Evolutionary conservation across 2,329 filamentous ascomycete species (phyloP).

Genomic region (Phialemonium atrogriseum): DNA sequence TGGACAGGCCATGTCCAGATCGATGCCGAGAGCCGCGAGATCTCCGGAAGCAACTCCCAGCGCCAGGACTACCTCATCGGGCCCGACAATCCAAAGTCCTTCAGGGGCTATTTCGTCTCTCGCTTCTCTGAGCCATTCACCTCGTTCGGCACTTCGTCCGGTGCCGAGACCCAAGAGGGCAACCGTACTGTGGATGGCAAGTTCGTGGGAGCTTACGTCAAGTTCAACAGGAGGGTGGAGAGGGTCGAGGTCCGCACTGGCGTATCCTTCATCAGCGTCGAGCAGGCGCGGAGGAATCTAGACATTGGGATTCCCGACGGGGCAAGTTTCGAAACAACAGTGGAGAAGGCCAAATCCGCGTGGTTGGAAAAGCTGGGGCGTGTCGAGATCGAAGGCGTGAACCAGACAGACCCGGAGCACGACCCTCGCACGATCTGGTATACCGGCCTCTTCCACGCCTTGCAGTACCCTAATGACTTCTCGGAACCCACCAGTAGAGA

Average conservation of each 20-base stretch:
- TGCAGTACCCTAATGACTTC: constrained; percentile 39
- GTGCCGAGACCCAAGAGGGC: constrained; percentile 16
- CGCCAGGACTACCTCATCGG: constrained; percentile 37
- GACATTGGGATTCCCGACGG: constrained; percentile 31
- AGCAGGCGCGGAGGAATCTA: constrained; percentile 35
- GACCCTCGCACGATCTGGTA: constrained; percentile 37
- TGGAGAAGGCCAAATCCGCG: constrained; percentile 28
- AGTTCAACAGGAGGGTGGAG: constrained; percentile 19
- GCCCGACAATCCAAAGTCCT: constrained; percentile 29
- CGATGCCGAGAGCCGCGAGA: constrained; percentile 23
- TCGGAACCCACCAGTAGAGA: constrained; percentile 29
- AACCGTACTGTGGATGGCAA: constrained; percentile 20
- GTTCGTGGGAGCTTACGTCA: constrained; percentile 31
- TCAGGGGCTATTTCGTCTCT: constrained; percentile 37
- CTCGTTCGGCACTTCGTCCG: constrained; percentile 25
- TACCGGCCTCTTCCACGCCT: constrained; percentile 34
- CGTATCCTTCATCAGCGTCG: constrained; percentile 36
- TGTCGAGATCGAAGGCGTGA: constrained; percentile 32
- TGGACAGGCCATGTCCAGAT: constrained; percentile 35
- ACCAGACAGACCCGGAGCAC: constrained; percentile 28
- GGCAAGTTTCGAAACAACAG: constrained; percentile 26
- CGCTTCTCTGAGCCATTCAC: constrained; percentile 34
- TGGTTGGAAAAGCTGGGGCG: constrained; percentile 37
- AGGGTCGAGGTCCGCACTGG: constrained; percentile 36
- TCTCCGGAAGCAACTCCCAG: constrained; percentile 35